Percentiles rank a stretch among this genome's conserved stretches.
These are phyloP conservation scores for Priceomyces carsonii DNA, from an alignment of 805 yeast species.

Conservation along the genomic window DNA sequence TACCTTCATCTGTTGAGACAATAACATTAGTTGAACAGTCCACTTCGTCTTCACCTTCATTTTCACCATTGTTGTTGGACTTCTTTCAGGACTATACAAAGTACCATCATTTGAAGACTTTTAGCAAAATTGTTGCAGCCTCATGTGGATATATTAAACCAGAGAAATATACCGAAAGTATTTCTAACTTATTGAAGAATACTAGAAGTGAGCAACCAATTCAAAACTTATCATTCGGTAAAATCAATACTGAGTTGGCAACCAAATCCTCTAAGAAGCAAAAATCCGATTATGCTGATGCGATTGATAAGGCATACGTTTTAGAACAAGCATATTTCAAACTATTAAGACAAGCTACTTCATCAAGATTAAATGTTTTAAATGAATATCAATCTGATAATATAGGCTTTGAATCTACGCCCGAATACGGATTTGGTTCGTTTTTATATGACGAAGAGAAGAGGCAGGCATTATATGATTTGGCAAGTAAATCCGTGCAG, in stretches of 20 bases:
- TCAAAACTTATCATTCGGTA: constrained; percentile 65
- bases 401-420: constrained; percentile 51
- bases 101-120: constrained; percentile 45
- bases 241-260: constrained; percentile 26
- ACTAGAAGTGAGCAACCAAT: constrained; percentile 53
- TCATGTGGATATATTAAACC: constrained; percentile 51
- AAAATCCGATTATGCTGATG: constrained; percentile 22
- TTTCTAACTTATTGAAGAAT: constrained; percentile 53
- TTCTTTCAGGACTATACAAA: constrained; percentile 60
- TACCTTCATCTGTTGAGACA: constrained; percentile 57
- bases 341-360: constrained; percentile 69
- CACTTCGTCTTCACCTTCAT: constrained; percentile 32
- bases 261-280: constrained; percentile 27
- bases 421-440: constrained; percentile 87
- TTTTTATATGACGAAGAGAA: constrained; percentile 60
- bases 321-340: constrained; percentile 78
- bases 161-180: constrained; percentile 40
- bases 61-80: constrained; percentile 76
- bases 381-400: constrained; percentile 55
- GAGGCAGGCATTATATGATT: constrained; percentile 43
- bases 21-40: constrained; percentile 69
- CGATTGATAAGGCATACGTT: constrained; percentile 48
- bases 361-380: constrained; percentile 54
- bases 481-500: constrained; percentile 49
- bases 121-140: constrained; percentile 53